phyloP scores from a whole-genome alignment of 257 asterid genomes.

The Jacaranda mimosifolia region DNA sequence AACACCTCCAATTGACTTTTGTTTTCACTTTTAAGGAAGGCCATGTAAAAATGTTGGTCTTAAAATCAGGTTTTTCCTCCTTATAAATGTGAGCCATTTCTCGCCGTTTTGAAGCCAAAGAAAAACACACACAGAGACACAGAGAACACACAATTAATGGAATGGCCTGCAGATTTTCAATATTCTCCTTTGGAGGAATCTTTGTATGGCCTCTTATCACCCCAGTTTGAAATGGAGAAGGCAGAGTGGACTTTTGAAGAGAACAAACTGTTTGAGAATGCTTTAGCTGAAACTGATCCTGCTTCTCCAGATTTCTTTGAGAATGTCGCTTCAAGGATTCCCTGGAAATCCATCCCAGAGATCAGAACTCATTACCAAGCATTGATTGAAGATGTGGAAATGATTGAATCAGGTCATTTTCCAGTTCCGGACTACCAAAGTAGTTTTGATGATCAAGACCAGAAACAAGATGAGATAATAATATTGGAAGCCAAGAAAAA shows the following conservation, averaged over 20 bases:
- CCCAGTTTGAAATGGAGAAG: constrained; percentile 9
- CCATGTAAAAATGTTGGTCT: not conserved
- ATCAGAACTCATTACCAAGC: constrained; percentile 41
- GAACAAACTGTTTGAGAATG: constrained; percentile 40
- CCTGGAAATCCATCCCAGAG: constrained; percentile 39
- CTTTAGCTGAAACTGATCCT: constrained; percentile 34
- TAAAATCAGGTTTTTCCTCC: not conserved
- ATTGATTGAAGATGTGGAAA: constrained; percentile 33
- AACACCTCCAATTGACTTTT: constrained; percentile 25
- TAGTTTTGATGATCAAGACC: not conserved
- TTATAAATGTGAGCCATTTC: constrained; percentile 21
- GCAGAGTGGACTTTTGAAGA: constrained; percentile 43
- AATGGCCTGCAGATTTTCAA: constrained; percentile 31
- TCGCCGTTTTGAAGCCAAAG: not conserved
- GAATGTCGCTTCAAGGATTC: constrained; percentile 34
- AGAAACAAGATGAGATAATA: not conserved
- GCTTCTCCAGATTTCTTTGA: constrained; percentile 34
- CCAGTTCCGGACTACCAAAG: constrained; percentile 37
- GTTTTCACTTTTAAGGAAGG: constrained; percentile 23
- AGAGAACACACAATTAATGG: constrained; percentile 22
- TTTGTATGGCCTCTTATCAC: constrained; percentile 8
- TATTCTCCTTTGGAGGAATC: constrained; percentile 27
- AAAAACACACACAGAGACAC: not conserved
- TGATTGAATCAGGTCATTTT: constrained; percentile 38
- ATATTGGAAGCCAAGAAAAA: not conserved